These are phyloP conservation scores for Penicillium rolfsii DNA, from an alignment of 2,329 filamentous ascomycete species.

Conservation along the genomic window DNA sequence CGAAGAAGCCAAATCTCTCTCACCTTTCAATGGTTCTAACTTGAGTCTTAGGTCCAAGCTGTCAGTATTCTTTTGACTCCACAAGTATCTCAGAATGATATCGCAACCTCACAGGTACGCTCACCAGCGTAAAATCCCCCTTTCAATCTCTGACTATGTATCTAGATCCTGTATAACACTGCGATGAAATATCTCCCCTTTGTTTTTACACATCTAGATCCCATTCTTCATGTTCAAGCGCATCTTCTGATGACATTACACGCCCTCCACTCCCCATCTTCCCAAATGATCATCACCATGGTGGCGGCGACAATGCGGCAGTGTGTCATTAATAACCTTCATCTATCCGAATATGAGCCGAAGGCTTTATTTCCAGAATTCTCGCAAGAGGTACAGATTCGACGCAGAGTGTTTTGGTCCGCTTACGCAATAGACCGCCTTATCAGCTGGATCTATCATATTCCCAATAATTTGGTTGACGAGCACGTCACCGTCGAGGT, in stretches of 20 bases:
- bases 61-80: constrained; percentile 21
- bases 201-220: constrained; percentile 13
- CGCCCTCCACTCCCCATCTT: constrained; percentile 23
- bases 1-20: background rate
- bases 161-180: constrained; percentile 17
- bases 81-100: constrained; percentile 17
- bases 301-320: constrained; percentile 22
- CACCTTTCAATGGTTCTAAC: background rate
- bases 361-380: constrained; percentile 8
- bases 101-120: constrained; percentile 16
- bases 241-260: constrained; percentile 23
- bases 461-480: constrained; percentile 21
- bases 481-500: constrained; percentile 22
- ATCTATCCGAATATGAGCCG: constrained; percentile 17
- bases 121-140: background rate
- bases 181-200: constrained; percentile 15
- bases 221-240: constrained; percentile 21
- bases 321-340: constrained; percentile 21
- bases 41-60: constrained; percentile 14
- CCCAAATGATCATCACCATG: constrained; percentile 22
- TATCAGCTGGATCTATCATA: constrained; percentile 24
- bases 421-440: constrained; percentile 24
- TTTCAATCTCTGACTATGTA: background rate
- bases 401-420: constrained; percentile 25
- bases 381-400: constrained; percentile 18